Base-by-base conservation (phyloP, 331 rosid species). In the Telfairia occidentalis region DNA sequence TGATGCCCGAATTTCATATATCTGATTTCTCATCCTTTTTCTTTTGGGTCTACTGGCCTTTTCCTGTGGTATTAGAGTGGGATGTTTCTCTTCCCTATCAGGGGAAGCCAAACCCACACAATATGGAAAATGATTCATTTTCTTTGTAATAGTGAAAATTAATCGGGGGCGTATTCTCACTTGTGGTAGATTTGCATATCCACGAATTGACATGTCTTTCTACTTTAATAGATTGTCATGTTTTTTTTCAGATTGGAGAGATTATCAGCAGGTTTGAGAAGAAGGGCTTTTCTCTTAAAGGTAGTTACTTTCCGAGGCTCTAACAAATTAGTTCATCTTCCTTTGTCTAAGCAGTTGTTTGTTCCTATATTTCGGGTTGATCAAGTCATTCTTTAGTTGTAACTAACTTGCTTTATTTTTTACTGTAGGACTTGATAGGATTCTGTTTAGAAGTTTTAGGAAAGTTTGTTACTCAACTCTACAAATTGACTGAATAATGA, bases 241-340 rank as follows among this genome's bases (percentile, higher is more conserved):
- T 50, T 50, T 19, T 35, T 43, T 54, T 83, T 78, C 85, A 93
- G 97, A 79, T 94, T 81, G 96, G 98, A 74, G 92, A 89, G 81
- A 82, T 94, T 60, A 88, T 95, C 76, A 78, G 93, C 89, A 90
- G 96, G 83, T 91, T 94, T 85, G 97, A 94, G 92, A 88, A 91
- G 89, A 94, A 91, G 82, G 98, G 98, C 9, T 91, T 94, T 84
- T 78, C 74, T 73, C 74, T 94, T 82, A 91, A 83, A 88, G 98
- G 97, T 91, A 81, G 46, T 4, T 66, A 42, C 1, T n/a, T 13
- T 23, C 32, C 37, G 5, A 42, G 37, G 12, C n/a, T 26, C 26
- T n/a, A n/a, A n/a, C n/a, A n/a, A n/a, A n/a, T n/a, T n/a, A n/a
- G n/a, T n/a, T n/a, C n/a, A n/a, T n/a, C n/a, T n/a, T n/a, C n/a